Evolutionary conservation across 257 asterid genomes (phyloP).

Genomic region (Thymus quinquecostatus): DNA sequence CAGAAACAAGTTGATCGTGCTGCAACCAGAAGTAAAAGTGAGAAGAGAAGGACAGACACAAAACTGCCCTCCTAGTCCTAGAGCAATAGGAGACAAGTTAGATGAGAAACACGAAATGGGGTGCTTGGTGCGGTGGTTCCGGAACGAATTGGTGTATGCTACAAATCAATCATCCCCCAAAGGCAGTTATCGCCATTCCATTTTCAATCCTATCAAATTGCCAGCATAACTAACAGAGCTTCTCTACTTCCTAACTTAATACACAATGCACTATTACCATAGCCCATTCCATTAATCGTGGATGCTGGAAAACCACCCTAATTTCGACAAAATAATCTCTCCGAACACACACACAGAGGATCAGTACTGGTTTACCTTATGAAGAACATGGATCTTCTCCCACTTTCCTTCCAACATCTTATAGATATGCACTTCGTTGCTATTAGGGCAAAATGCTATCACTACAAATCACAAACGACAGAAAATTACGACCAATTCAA

Average conservation of each 20-base stretch:
- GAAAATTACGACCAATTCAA: conserved; percentile 28
- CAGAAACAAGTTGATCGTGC: conserved; percentile 99
- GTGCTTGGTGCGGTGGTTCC: not conserved
- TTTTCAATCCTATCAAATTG: not conserved
- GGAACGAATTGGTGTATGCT: not conserved
- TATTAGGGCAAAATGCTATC: conserved; percentile 93
- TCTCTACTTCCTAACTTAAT: conserved; percentile 22
- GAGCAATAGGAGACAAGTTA: conserved; percentile 11
- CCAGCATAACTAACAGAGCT: not conserved
- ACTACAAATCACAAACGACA: conserved; percentile 46
- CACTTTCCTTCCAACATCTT: conserved; percentile 75
- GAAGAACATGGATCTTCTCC: conserved; percentile 97
- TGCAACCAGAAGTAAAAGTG: conserved; percentile 42
- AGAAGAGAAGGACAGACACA: conserved; percentile 27
- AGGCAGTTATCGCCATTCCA: not conserved
- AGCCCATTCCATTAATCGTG: conserved; percentile 25
- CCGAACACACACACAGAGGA: not conserved
- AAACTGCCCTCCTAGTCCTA: not conserved
- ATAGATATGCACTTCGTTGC: conserved; percentile 85
- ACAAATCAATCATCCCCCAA: conserved; percentile 3
- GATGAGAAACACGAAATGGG: conserved; percentile 2
- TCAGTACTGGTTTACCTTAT: conserved; percentile 56
- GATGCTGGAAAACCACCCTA: conserved; percentile 19
- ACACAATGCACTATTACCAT: conserved; percentile 7
- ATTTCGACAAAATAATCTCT: not conserved